Conservation (phyloP, 2,329 filamentous ascomycete species). For the Tolypocladium album region DNA sequence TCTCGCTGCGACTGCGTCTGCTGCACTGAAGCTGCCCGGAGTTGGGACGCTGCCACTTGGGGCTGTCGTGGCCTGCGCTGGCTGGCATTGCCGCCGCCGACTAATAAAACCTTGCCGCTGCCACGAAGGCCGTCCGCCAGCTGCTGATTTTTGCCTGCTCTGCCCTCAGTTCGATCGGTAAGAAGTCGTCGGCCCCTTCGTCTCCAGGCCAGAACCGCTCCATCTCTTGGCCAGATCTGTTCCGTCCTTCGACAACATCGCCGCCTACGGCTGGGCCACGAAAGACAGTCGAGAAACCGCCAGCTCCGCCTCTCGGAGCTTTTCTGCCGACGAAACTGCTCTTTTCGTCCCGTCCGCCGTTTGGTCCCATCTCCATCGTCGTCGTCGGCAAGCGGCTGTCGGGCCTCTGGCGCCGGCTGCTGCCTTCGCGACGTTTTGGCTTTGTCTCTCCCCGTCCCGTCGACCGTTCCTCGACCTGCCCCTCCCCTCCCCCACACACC, state of each 20-base stretch:
- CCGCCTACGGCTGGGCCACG: neutral
- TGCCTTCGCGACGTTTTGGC: neutral
- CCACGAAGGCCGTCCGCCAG: neutral
- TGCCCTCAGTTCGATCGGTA: neutral
- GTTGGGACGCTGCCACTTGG: neutral
- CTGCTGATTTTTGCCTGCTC: neutral
- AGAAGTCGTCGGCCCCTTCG: neutral
- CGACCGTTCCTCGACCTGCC: neutral
- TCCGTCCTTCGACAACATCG: neutral
- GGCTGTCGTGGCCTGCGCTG: neutral
- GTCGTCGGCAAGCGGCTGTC: neutral
- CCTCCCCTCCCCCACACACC: neutral
- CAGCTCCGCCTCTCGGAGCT: neutral
- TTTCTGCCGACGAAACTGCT: neutral
- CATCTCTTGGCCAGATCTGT: neutral
- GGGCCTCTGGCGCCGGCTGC: neutral
- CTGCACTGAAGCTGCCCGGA: neutral
- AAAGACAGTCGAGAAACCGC: neutral
- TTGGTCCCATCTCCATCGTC: too few species aligned
- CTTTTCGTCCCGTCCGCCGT: too few species aligned
- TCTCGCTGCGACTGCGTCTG: neutral
- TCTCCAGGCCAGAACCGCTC: neutral
- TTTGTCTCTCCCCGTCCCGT: neutral
- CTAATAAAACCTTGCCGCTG: constrained; percentile 4
- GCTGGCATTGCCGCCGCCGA: neutral